phyloP scores from a whole-genome alignment of 2,329 filamentous ascomycete genomes.

The Colletotrichum tamarilloi region DNA sequence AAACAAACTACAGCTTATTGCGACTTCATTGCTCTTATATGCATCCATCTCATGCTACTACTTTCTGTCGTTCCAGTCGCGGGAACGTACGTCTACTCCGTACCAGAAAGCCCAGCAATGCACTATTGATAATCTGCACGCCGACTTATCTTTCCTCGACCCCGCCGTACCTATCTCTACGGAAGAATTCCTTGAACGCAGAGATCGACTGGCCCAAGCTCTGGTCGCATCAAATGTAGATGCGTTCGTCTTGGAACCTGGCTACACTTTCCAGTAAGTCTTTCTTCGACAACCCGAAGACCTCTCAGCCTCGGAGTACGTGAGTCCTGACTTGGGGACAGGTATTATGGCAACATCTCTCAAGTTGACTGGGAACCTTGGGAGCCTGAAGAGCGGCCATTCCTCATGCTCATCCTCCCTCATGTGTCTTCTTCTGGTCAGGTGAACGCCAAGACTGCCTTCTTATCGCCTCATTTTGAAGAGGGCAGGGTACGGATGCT shows the following conservation, averaged over 20 bases:
- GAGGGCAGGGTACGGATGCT: conserved; percentile 69
- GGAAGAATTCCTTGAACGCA: conserved; percentile 64
- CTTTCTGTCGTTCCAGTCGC: background rate
- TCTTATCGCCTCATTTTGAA: conserved; percentile 70
- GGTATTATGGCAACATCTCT: conserved; percentile 70
- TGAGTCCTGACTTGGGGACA: conserved; percentile 16
- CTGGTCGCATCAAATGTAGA: conserved; percentile 62
- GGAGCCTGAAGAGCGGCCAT: conserved; percentile 73
- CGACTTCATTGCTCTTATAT: conserved; percentile 1
- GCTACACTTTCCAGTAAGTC: conserved; percentile 69
- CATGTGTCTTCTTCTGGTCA: conserved; percentile 48
- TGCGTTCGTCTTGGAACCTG: conserved; percentile 72
- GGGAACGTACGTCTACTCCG: background rate
- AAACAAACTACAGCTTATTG: background rate
- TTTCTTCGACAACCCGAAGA: fast-evolving
- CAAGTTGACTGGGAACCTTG: conserved; percentile 72
- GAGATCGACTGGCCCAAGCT: conserved; percentile 66
- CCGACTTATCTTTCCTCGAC: conserved; percentile 62
- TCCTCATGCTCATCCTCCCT: conserved; percentile 70
- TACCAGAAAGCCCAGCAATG: conserved; percentile 51
- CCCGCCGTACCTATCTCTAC: conserved; percentile 57
- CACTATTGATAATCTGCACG: conserved; percentile 62
- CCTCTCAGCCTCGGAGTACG: background rate
- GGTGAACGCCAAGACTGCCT: conserved; percentile 65
- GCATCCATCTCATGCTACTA: conserved; percentile 4